Conservation (phyloP, 345 rosid genomes). For the Populus ilicifolia region DNA sequence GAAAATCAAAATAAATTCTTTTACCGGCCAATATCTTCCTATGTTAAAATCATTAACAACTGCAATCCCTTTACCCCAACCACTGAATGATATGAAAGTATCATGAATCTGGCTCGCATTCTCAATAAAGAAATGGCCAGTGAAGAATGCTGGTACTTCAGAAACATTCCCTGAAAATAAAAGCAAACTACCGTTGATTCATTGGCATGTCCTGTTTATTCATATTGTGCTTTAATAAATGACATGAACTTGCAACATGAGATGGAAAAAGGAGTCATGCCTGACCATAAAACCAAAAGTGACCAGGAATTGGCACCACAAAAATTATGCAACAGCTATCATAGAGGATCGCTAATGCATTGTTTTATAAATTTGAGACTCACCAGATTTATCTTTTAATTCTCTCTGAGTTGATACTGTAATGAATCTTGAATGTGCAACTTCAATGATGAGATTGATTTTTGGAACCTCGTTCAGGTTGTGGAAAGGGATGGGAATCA, state of each 20-base stretch:
- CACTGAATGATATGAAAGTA: constrained; percentile 68
- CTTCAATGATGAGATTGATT: constrained; percentile 33
- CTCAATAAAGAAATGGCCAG: constrained; percentile 52
- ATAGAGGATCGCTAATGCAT: not conserved
- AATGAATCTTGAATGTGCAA: constrained; percentile 22
- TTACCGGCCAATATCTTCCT: constrained; percentile 96
- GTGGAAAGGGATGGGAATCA: constrained; percentile 67
- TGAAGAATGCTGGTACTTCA: constrained; percentile 62
- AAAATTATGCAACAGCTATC: not conserved
- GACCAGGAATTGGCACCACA: not conserved
- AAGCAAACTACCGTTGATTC: not conserved
- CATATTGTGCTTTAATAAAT: not conserved
- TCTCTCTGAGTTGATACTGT: constrained; percentile 23
- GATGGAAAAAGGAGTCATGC: not conserved
- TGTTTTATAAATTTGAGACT: constrained; percentile 2
- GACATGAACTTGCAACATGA: not conserved
- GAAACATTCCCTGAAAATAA: constrained; percentile 41
- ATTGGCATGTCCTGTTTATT: not conserved
- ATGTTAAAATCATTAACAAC: constrained; percentile 72
- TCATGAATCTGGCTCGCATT: constrained; percentile 49
- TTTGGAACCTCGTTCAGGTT: constrained; percentile 54
- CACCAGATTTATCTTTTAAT: constrained; percentile 35
- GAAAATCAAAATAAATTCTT: not conserved
- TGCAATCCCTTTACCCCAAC: constrained; percentile 88
- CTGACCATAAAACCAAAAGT: not conserved